Evolutionary conservation across 1,284 basidiomycete species (phyloP), one percentile per base, ranked within the genome.

Genomic region (Athelia psychrophila): DNA sequence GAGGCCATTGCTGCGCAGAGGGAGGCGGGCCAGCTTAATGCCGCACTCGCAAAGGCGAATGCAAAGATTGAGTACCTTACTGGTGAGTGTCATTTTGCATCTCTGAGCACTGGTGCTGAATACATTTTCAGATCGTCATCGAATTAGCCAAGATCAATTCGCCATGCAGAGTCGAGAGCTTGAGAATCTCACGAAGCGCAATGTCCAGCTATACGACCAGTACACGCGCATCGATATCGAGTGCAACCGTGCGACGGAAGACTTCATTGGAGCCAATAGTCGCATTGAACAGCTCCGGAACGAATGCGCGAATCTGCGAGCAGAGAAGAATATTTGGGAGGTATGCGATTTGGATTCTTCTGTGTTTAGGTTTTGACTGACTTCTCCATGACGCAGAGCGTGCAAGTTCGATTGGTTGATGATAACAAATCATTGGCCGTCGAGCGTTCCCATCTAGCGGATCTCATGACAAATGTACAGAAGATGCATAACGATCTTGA

Each of bases 301-400:
- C 58, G 94, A 97, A 62, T 82, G 79, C 54, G 88, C 91, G 1
- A 93, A 90, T 60, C 78, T 96, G 27, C 83, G 88, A 25, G 93
- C 93, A 0, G 95, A 98, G 77, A 94, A 93, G 75, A 88, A 87
- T 61, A 89, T 95, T 40, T 93, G 89, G 88, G 90, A 91, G 84
- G 92, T 91, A 49, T 48, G 84, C 66, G 2, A 18, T 47, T 10
- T 9, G 12, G n/a, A 35, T 3, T 51, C 24, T 25, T 24, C 25
- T 55, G 3, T 19, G 35, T 48, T 8, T 25, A 25, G 13, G 20
- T 27, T 27, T n/a, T 53, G 16, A 50, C 48, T 55, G 32, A 51
- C 50, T 25, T 13, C 35, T 42, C 48, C 45, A 40, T 12, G 50
- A 20, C n/a, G n/a, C 51, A 88, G 91, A 83, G 81, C 56, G 79